Evolutionary conservation across 805 yeast species (phyloP).

Genomic region (Metschnikowia orientalis): DNA sequence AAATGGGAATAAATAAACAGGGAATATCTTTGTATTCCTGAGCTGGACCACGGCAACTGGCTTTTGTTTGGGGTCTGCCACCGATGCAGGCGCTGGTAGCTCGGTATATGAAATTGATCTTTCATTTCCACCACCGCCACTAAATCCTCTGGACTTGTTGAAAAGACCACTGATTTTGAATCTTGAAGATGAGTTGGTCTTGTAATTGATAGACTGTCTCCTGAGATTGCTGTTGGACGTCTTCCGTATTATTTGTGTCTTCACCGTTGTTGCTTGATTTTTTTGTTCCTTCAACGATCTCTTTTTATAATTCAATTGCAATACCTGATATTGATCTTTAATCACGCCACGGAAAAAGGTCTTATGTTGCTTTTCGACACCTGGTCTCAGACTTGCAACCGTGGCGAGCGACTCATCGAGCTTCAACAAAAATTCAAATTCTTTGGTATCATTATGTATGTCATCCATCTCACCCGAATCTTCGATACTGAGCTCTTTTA

Average conservation of each 20-base stretch:
- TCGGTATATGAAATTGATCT: slow-evolving; percentile 47
- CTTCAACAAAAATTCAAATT: slow-evolving; percentile 51
- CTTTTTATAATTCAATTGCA: slow-evolving; percentile 10
- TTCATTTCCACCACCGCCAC: slow-evolving; percentile 36
- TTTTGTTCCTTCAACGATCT: slow-evolving; percentile 3
- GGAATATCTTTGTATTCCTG: slow-evolving; percentile 44
- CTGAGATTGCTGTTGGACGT: slow-evolving; percentile 27
- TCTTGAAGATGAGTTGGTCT: slow-evolving; percentile 36
- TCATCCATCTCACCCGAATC: slow-evolving; percentile 25
- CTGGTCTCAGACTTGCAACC: slow-evolving; percentile 34
- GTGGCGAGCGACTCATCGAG: slow-evolving; percentile 37
- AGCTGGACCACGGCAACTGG: slow-evolving; percentile 48
- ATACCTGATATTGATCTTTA: slow-evolving; percentile 30
- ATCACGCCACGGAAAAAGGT: slow-evolving; percentile 29
- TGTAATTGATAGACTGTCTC: slow-evolving; percentile 39
- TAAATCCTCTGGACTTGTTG: slow-evolving; percentile 54
- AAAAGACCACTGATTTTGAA: slow-evolving; percentile 57
- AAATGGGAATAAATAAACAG: slow-evolving; percentile 46
- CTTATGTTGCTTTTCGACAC: slow-evolving; percentile 23
- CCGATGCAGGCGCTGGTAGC: slow-evolving; percentile 50
- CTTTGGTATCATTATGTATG: slow-evolving; percentile 30
- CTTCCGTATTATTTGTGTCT: slow-evolving; percentile 26
- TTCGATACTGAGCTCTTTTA: slow-evolving; percentile 37
- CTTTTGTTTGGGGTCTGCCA: slow-evolving; percentile 43
- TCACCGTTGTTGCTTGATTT: slow-evolving; percentile 1